Conservation (phyloP, 2,329 filamentous ascomycete genomes). For the Talaromyces islandicus region DNA sequence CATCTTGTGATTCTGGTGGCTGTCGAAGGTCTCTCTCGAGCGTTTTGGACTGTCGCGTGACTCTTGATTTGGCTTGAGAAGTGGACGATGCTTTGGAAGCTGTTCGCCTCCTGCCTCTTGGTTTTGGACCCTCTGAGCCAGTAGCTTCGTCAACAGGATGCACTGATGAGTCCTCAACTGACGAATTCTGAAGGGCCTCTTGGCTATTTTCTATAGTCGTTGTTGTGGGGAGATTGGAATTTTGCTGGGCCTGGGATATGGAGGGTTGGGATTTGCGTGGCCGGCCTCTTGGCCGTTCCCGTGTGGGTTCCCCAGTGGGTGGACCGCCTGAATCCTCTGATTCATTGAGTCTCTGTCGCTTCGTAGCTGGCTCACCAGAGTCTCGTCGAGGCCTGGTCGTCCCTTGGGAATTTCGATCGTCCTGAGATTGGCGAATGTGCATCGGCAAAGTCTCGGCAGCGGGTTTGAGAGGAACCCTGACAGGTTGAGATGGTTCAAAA, state of each 20-base stretch:
- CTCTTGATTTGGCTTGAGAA: neutral
- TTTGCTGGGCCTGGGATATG: neutral
- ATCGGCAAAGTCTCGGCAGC: constrained; percentile 1
- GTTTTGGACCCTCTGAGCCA: neutral
- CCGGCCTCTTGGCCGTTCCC: neutral
- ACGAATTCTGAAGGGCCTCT: neutral
- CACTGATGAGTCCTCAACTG: neutral
- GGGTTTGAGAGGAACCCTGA: constrained; percentile 22
- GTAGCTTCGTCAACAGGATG: neutral
- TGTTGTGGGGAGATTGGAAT: neutral
- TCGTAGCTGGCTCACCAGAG: constrained; percentile 19
- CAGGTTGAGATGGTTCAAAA: constrained; percentile 16
- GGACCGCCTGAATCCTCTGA: constrained; percentile 5
- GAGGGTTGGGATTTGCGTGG: neutral
- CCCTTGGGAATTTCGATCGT: neutral
- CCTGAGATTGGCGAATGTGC: neutral
- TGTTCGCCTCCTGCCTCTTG: neutral
- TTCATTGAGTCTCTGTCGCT: constrained; percentile 25
- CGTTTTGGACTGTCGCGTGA: neutral
- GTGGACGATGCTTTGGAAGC: neutral
- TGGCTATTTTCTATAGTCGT: neutral
- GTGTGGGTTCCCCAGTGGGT: neutral
- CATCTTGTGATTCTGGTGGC: neutral
- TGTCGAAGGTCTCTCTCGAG: neutral
- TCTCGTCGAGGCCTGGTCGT: constrained; percentile 3